These are phyloP conservation scores for Rhododendron molle DNA, from an alignment of 148 eudicot genomes.

Conservation along the genomic window DNA sequence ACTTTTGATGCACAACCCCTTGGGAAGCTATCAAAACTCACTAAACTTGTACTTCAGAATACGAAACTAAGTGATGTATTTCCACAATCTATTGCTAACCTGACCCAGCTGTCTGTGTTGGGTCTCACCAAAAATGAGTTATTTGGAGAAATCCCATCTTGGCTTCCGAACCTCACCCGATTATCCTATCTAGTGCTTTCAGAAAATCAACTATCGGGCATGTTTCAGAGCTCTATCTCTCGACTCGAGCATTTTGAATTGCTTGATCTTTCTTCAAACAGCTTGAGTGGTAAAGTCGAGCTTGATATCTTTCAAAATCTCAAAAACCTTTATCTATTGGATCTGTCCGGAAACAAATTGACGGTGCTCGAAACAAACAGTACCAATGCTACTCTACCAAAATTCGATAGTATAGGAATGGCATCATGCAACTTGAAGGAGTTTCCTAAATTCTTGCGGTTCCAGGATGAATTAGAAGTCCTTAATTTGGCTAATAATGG, in stretches of 20 bases:
- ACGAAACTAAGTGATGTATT: neutral
- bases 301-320: slow-evolving; percentile 7
- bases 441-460: slow-evolving; percentile 18
- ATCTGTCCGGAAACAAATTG: neutral
- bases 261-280: slow-evolving; percentile 1
- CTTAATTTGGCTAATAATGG: slow-evolving; percentile 8
- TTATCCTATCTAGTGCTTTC: neutral
- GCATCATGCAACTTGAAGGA: slow-evolving; percentile 11
- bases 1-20: too few species aligned
- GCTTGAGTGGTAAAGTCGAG: slow-evolving; percentile 5
- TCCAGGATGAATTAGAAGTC: neutral
- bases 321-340: neutral
- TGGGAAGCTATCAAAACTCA: too few species aligned
- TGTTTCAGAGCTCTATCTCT: too few species aligned
- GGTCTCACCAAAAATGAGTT: too few species aligned
- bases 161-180: neutral
- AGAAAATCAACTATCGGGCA: neutral
- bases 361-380: neutral
- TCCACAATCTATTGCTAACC: neutral
- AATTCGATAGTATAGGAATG: neutral
- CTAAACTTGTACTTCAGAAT: too few species aligned
- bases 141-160: too few species aligned
- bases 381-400: slow-evolving; percentile 3
- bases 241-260: neutral
- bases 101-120: too few species aligned